Evolutionary conservation across 2,329 filamentous ascomycete species (phyloP).

Genomic region (Colletotrichum liaoningense): DNA sequence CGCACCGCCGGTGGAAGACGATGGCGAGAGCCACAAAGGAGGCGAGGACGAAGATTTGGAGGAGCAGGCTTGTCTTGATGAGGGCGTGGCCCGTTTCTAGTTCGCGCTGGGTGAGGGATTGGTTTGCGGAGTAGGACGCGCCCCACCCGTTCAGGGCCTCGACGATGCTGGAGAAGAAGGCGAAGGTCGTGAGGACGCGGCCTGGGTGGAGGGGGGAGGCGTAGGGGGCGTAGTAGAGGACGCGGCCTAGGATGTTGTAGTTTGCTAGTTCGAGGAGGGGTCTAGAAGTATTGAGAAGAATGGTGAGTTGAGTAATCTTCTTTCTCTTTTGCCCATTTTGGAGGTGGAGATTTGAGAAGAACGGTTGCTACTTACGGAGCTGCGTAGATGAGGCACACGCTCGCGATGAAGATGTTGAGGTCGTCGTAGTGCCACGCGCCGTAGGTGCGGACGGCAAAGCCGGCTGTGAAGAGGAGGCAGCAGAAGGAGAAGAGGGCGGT

Average conservation of each 20-base stretch:
- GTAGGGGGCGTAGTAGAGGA: constrained; percentile 71
- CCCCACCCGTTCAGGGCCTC: constrained; percentile 62
- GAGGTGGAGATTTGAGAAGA: not conserved
- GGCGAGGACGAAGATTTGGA: constrained; percentile 66
- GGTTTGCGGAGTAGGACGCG: constrained; percentile 59
- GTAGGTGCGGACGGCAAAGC: constrained; percentile 60
- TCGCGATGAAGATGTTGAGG: constrained; percentile 47
- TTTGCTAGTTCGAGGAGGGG: constrained; percentile 71
- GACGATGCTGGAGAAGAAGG: constrained; percentile 57
- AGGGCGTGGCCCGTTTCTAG: constrained; percentile 57
- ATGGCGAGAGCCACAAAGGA: constrained; percentile 61
- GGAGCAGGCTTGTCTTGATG: constrained; percentile 60
- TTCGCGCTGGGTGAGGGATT: constrained; percentile 48
- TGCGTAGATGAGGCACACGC: constrained; percentile 49
- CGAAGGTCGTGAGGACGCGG: constrained; percentile 58
- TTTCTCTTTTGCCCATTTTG: too few relatives aligned
- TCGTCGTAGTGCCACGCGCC: constrained; percentile 46
- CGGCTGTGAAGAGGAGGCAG: constrained; percentile 63
- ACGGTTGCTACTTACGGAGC: constrained; percentile 48
- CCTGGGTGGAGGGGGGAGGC: constrained; percentile 63
- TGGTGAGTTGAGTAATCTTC: not conserved
- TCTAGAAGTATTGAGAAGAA: constrained; percentile 41
- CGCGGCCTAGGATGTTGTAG: constrained; percentile 70
- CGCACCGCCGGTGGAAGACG: constrained; percentile 60
- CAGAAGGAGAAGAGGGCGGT: constrained; percentile 66